Evolutionary conservation across 2,329 filamentous ascomycete species (phyloP).

Genomic region (Aphanocladium album): DNA sequence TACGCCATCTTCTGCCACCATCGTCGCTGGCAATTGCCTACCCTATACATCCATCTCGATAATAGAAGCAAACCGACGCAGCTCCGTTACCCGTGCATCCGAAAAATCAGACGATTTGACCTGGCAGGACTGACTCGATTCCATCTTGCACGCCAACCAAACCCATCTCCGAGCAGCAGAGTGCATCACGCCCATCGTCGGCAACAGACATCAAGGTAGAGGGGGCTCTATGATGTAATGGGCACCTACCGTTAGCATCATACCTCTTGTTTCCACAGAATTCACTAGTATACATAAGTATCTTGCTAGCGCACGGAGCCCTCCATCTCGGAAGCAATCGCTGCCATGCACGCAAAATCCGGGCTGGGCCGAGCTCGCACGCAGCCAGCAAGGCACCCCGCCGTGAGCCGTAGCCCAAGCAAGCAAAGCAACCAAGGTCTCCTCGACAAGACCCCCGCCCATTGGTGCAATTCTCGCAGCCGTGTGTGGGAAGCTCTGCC

Average conservation of each 20-base stretch:
- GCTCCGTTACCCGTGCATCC: constrained; percentile 2
- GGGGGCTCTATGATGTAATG: background rate
- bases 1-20: too few species aligned
- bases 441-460: background rate
- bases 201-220: background rate
- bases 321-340: background rate
- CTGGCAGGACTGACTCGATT: background rate
- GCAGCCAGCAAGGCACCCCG: background rate
- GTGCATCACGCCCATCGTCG: too few species aligned
- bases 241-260: background rate
- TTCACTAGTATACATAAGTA: background rate
- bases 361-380: constrained; percentile 3
- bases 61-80: constrained; percentile 9
- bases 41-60: constrained; percentile 10
- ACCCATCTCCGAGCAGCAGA: background rate
- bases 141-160: background rate
- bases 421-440: background rate
- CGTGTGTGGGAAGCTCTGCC: constrained; percentile 1
- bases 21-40: too few species aligned
- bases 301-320: background rate
- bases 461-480: constrained; percentile 1
- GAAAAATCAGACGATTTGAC: background rate
- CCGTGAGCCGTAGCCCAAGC: background rate
- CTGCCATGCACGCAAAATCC: background rate
- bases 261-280: background rate